Percentiles rank a stretch among this genome's conserved stretches.
These are phyloP conservation scores for Coemansia sp. DNA, from an alignment of 192 early-diverging fungal species.

Conservation along the genomic window DNA sequence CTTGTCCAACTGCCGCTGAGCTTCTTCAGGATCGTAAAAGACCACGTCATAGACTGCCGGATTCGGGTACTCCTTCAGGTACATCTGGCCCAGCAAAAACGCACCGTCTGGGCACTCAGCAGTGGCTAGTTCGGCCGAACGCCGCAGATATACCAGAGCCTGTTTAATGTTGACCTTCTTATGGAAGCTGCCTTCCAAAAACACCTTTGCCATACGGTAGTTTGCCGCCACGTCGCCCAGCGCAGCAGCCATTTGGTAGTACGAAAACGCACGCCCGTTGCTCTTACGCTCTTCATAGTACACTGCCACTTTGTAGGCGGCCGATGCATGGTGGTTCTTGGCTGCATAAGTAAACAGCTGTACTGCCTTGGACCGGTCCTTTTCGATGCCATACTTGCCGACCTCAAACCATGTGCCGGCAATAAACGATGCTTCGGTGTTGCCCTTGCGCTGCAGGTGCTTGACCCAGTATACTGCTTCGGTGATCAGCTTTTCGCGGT, in stretches of 20 bases:
- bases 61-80: slow-evolving; percentile 65
- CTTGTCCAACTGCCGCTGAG: slow-evolving; percentile 68
- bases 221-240: slow-evolving; percentile 65
- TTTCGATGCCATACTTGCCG: slow-evolving; percentile 58
- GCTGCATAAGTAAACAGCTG: slow-evolving; percentile 62
- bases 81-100: slow-evolving; percentile 74
- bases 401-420: slow-evolving; percentile 69
- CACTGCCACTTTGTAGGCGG: slow-evolving; percentile 64
- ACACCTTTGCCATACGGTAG: slow-evolving; percentile 75
- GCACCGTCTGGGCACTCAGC: slow-evolving; percentile 69
- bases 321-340: slow-evolving; percentile 63
- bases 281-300: slow-evolving; percentile 64
- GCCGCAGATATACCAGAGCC: slow-evolving; percentile 79
- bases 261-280: slow-evolving; percentile 60
- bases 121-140: slow-evolving; percentile 70
- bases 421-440: slow-evolving; percentile 73
- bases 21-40: slow-evolving; percentile 72
- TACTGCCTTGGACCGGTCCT: slow-evolving; percentile 65
- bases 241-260: slow-evolving; percentile 68
- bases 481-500: slow-evolving; percentile 50
- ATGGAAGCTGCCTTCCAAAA: slow-evolving; percentile 69
- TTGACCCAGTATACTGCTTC: slow-evolving; percentile 77
- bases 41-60: slow-evolving; percentile 62
- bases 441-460: slow-evolving; percentile 63
- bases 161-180: slow-evolving; percentile 68